Evolutionary conservation across 768 basidiomycete species (phyloP), one percentile per base, ranked within the genome.

Genomic region (Naganishia onofrii): DNA sequence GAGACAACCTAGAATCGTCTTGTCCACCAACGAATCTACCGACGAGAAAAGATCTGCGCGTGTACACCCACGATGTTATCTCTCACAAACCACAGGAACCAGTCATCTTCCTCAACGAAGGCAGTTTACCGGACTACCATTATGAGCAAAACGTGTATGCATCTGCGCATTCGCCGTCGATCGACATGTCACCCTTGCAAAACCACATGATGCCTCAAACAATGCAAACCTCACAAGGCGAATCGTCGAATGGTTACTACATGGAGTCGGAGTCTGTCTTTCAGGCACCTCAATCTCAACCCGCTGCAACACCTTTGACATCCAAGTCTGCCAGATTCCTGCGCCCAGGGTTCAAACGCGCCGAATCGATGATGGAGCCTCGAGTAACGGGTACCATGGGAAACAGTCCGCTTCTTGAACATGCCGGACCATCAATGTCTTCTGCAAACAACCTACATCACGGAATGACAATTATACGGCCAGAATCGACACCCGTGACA

Each of bases 301-400:
- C 48, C 17, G 42, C 42, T 9, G 60, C 23, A 10, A 8, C 60
- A 23, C 38, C 60, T 29, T 26, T 63, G 23, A 26, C 29, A 10
- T 2, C 2, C 31, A 58, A 38, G 42, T 29, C 38, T 17, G n/a
- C 60, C 26, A 63, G 42, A 34, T 12, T 63, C 23, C 60, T 63
- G 28, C 60, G 60, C 15, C 60, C 60, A 10, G 60, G 42, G 1
- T 34, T 63, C 31, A 63, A 63, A 44, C 60, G 60, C 38, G 60
- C 60, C 60, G 60, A 63, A 28, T 63, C 60, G 6, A 63, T 63
- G 60, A 8, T 63, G 60, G 60, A 63, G 29, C 26, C 60, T 26
- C 38, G 60, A 34, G 42, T 63, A 26, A 63, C 46, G 60, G 60
- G 38, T 26, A 63, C 6, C 23, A 10, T 26, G 38, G 60, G 46